phyloP scores from a whole-genome alignment of 2,329 filamentous ascomycete species.

The Talaromyces rugulosus region DNA sequence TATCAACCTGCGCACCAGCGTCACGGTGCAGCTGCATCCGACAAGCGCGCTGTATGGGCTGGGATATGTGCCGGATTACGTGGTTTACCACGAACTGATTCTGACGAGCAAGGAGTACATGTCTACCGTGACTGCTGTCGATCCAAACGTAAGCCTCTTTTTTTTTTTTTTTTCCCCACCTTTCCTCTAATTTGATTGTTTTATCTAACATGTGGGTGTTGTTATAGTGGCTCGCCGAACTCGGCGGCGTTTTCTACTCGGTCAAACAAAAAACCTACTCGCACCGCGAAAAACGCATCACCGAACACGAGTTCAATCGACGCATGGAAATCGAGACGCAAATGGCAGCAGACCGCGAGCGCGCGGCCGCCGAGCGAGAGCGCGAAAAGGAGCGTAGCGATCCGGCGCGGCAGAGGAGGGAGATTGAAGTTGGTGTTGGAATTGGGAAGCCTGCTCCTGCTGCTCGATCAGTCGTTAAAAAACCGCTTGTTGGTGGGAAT shows the following conservation, averaged over 20 bases:
- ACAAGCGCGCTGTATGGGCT: conserved; percentile 89
- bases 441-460: conserved; percentile 5
- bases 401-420: conserved; percentile 28
- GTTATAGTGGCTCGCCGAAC: conserved; percentile 78
- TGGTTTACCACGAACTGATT: conserved; percentile 96
- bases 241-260: conserved; percentile 95
- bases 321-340: conserved; percentile 90
- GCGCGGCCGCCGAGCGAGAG: conserved; percentile 38
- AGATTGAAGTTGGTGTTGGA: conserved; percentile 28
- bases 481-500: conserved; percentile 25
- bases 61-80: conserved; percentile 92
- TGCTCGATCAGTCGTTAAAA: conserved; percentile 24
- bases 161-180: not conserved
- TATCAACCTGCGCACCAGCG: conserved; percentile 89
- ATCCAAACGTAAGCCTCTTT: conserved; percentile 62
- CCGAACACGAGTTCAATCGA: conserved; percentile 85
- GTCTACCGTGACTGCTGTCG: conserved; percentile 91
- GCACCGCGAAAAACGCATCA: conserved; percentile 75
- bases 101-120: conserved; percentile 97
- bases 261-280: conserved; percentile 98
- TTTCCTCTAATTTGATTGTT: not conserved
- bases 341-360: conserved; percentile 80
- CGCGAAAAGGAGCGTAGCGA: conserved; percentile 35
- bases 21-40: conserved; percentile 90
- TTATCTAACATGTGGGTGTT: not conserved